A percentile compares a stretch with the other conserved stretches of the same genome.
Conservation (phyloP, 129 eudicot species). For the Ambrosia artemisiifolia region DNA sequence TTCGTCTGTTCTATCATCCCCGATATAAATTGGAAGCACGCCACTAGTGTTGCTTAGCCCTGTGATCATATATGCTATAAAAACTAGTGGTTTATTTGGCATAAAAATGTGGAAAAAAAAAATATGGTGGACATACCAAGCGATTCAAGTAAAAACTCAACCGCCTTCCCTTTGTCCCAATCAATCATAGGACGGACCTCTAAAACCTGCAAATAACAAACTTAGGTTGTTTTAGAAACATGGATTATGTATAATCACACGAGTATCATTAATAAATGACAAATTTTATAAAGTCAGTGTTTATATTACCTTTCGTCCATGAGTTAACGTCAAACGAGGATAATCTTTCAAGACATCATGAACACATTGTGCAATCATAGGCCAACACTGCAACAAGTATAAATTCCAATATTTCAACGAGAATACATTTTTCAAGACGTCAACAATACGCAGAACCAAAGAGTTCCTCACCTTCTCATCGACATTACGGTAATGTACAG, state of each 20-base stretch:
- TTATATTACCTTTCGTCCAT: constrained; percentile 75
- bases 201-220: constrained; percentile 57
- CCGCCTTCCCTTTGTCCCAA: constrained; percentile 95
- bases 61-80: constrained; percentile 17
- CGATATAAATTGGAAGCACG: constrained; percentile 79
- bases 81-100: background rate
- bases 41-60: constrained; percentile 48
- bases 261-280: background rate
- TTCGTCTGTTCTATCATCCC: constrained; percentile 88
- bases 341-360: constrained; percentile 67
- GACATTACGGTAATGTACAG: constrained; percentile 95
- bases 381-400: constrained; percentile 59
- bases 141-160: constrained; percentile 74
- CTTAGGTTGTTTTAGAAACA: background rate
- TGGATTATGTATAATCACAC: background rate
- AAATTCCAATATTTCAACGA: background rate
- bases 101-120: background rate
- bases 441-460: background rate
- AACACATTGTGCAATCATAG: constrained; percentile 67
- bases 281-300: background rate
- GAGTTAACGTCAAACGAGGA: constrained; percentile 71
- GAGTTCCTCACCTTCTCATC: constrained; percentile 60
- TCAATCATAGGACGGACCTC: constrained; percentile 85
- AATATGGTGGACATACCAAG: constrained; percentile 42
- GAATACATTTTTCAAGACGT: background rate